Base-by-base conservation (phyloP, 495 filamentous ascomycete genomes). In the Aspergillus nanangensis region DNA sequence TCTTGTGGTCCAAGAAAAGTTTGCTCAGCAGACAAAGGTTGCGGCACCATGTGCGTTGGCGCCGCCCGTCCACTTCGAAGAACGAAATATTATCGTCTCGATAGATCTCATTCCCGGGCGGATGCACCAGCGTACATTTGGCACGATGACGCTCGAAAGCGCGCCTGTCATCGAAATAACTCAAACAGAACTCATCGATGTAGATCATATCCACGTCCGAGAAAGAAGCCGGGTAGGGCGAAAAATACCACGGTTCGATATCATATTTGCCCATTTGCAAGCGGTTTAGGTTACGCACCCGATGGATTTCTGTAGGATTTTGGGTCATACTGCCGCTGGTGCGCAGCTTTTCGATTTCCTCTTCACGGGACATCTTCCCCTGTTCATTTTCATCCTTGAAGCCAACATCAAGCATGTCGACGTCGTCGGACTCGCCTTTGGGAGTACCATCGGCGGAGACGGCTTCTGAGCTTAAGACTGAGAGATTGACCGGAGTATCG, bases 161-260 rank as follows among this genome's bases (percentile, higher is more conserved):
- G 33, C 84, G 84, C 29, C 79, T 65, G 55, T 86, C 81, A 52
- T 84, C 88, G 62, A 85, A 95, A 67, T 97, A 97, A 56, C 78
- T 83, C 25, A 98, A 80, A 58, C 93, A 98, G 69, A 96, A 96
- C 60, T 97, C 94, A 75, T 94, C 96, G 61, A 98, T 94, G 70
- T 88, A 96, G 52, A 97, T 83, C 41, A 89, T 70, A 45, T 96
- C 91, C 48, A 82, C 83, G 49, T 94, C 87, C 11, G 84, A 82
- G 62, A 90, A 96, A 5, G 82, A 74, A 59, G 90, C 82, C 0
- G 93, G 93, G 60, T 98, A 98, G 1, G 93, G 94, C 8, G 90
- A 95, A 68, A 97, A 97, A 61, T 98, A 98, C 93, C 93, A 98
- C 8, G 93, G 92, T 63, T 95, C 92, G 37, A 98, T 75, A 53